These are phyloP conservation scores for Cladosporium sp. DNA, from an alignment of 2,329 filamentous ascomycete genomes.

Conservation along the genomic window DNA sequence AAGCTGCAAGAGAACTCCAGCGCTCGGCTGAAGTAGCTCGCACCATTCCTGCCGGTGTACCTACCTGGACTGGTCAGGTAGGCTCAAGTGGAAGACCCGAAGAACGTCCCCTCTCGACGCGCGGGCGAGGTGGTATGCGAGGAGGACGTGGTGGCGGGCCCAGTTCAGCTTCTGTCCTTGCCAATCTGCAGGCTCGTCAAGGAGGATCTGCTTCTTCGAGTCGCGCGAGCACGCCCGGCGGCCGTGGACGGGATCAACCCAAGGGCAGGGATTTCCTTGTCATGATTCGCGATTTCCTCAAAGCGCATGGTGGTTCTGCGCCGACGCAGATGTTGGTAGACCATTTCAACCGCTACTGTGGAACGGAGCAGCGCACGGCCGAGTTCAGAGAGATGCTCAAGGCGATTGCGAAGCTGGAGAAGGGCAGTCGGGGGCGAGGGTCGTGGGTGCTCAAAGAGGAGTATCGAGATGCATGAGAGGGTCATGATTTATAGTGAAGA, in stretches of 20 bases:
- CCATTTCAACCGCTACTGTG: conserved; percentile 80
- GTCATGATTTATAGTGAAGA: no score
- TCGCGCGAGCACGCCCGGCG: conserved; percentile 16
- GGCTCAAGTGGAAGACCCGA: conserved; percentile 72
- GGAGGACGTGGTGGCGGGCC: conserved; percentile 34
- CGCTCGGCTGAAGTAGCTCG: conserved; percentile 69
- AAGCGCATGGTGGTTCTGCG: conserved; percentile 70
- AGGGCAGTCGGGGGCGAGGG: conserved; percentile 45
- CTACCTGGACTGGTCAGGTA: conserved; percentile 88
- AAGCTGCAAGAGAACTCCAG: conserved; percentile 72
- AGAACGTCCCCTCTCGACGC: conserved; percentile 43
- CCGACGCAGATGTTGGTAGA: conserved; percentile 83
- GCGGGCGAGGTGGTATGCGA: conserved; percentile 35
- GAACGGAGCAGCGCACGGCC: conserved; percentile 61
- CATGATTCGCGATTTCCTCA: conserved; percentile 72
- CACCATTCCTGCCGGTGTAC: conserved; percentile 71
- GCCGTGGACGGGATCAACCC: conserved; percentile 23
- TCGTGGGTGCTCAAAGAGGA: conserved; percentile 59
- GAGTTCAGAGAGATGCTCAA: conserved; percentile 81
- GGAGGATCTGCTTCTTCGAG: conserved; percentile 29
- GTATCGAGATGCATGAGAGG: conserved; percentile 23
- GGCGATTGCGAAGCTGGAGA: conserved; percentile 68
- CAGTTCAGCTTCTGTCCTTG: conserved; percentile 39
- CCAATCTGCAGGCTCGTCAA: conserved; percentile 41
- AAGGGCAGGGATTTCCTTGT: conserved; percentile 43